phyloP scores from a whole-genome alignment of 176 grass and related monocot species.

The Pontederia crassipes region DNA sequence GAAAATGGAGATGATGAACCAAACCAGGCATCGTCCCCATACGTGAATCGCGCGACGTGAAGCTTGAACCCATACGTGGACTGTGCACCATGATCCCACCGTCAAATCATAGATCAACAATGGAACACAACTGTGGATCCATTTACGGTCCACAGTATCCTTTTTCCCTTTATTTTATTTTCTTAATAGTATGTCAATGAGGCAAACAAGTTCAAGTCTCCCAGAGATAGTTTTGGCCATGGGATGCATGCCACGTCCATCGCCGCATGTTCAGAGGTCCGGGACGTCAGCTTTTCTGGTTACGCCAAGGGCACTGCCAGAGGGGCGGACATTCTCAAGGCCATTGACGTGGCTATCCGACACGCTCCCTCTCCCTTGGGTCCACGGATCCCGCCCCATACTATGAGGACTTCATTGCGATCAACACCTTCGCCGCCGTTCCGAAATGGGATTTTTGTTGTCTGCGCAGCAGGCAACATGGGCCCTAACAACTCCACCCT shows the following conservation, averaged over 20 bases:
- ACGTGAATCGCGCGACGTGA: no score
- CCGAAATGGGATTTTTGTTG: constrained; percentile 20
- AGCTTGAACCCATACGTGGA: no score
- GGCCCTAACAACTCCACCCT: background rate
- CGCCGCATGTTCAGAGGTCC: constrained; percentile 8
- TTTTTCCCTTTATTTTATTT: no score
- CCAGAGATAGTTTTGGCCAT: constrained; percentile 14
- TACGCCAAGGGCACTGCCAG: background rate
- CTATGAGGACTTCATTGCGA: constrained; percentile 5
- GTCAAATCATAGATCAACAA: no score
- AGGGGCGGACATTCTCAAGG: background rate
- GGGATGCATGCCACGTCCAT: constrained; percentile 28
- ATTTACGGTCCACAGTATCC: no score
- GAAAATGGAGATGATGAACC: no score
- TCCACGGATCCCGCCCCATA: background rate
- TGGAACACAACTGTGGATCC: no score
- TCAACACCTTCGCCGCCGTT: constrained; percentile 19
- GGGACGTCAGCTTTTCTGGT: background rate
- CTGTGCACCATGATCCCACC: no score
- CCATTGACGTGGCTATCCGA: constrained; percentile 17
- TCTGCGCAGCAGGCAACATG: constrained; percentile 1
- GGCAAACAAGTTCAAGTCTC: background rate
- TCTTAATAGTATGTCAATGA: no score
- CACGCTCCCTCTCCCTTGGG: constrained; percentile 26
- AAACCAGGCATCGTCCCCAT: no score